A percentile compares a stretch with the other conserved stretches of the same genome.
Evolutionary conservation across 2,329 filamentous ascomycete species (phyloP).

Genomic region (Trichoderma afroharzianum): DNA sequence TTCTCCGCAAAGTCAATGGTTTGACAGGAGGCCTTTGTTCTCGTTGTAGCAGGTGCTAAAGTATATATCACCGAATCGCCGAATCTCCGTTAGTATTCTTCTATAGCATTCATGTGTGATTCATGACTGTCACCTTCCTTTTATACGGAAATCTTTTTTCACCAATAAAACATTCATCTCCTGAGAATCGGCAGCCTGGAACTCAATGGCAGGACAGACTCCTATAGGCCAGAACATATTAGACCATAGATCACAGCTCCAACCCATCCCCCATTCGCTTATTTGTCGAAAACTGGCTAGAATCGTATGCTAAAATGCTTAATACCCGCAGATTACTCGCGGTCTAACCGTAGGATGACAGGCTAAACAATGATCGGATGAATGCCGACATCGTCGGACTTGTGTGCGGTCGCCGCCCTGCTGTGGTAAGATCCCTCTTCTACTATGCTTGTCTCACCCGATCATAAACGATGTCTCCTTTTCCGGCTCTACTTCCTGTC

Average conservation of each 20-base stretch:
- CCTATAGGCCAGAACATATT: not conserved
- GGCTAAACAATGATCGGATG: not conserved
- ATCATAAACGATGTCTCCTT: no score
- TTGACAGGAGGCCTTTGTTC: not conserved
- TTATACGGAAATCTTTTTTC: not conserved
- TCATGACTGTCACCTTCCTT: not conserved
- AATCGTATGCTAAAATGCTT: not conserved
- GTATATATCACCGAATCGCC: not conserved
- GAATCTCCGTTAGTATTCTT: not conserved
- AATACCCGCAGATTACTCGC: not conserved
- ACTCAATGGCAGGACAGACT: not conserved
- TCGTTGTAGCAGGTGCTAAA: not conserved
- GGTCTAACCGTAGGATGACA: not conserved
- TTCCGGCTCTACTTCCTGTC: fast-evolving
- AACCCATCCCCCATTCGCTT: not conserved
- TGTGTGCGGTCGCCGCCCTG: not conserved
- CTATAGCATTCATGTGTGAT: not conserved
- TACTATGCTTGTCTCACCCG: no score
- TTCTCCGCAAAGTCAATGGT: not conserved
- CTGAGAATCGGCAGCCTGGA: not conserved
- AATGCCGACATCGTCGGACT: not conserved
- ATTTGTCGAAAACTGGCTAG: not conserved
- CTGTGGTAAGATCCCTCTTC: not conserved
- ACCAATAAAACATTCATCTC: not conserved
- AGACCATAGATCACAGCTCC: not conserved